Percentiles rank a stretch among this genome's conserved stretches.
Evolutionary conservation across 2,329 filamentous ascomycete species (phyloP).

Genomic region (Volutella citrinella): DNA sequence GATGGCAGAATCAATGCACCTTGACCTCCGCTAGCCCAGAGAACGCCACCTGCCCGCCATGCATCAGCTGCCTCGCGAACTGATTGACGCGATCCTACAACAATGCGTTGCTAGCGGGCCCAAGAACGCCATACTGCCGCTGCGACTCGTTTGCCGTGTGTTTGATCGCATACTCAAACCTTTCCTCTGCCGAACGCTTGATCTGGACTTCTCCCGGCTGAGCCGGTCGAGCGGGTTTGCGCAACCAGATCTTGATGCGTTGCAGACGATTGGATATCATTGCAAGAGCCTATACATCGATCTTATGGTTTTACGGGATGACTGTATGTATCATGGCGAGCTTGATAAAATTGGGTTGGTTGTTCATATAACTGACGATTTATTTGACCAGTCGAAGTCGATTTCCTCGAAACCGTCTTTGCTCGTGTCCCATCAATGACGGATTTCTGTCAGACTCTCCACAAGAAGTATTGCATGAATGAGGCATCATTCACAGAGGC

Average conservation of each 20-base stretch:
- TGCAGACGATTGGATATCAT: conserved; percentile 45
- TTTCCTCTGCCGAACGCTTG: conserved; percentile 44
- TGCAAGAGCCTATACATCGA: conserved; percentile 50
- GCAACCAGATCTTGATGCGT: conserved; percentile 36
- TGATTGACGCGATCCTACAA: conserved; percentile 44
- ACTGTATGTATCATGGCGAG: conserved; percentile 35
- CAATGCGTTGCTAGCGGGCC: conserved; percentile 38
- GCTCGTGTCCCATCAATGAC: conserved; percentile 43
- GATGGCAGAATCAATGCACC: no score
- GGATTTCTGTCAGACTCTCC: conserved; percentile 41
- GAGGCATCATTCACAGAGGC: conserved; percentile 46
- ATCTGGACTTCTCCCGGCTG: conserved; percentile 49
- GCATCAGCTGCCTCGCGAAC: conserved; percentile 47
- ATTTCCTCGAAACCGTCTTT: conserved; percentile 45
- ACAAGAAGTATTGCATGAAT: conserved; percentile 46
- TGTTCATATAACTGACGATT: conserved; percentile 14
- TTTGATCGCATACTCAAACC: conserved; percentile 48
- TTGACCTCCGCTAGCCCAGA: conserved; percentile 10
- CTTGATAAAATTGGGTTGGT: background rate
- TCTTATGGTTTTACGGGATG: conserved; percentile 51
- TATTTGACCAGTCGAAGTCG: conserved; percentile 43
- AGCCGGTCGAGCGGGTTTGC: conserved; percentile 31
- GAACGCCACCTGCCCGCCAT: conserved; percentile 26
- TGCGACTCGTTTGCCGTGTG: conserved; percentile 47
- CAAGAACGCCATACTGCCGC: conserved; percentile 43